A percentile compares a stretch with the other conserved stretches of the same genome.
phyloP scores from a whole-genome alignment of 2,329 filamentous ascomycete species.

The Claviceps paspali region DNA sequence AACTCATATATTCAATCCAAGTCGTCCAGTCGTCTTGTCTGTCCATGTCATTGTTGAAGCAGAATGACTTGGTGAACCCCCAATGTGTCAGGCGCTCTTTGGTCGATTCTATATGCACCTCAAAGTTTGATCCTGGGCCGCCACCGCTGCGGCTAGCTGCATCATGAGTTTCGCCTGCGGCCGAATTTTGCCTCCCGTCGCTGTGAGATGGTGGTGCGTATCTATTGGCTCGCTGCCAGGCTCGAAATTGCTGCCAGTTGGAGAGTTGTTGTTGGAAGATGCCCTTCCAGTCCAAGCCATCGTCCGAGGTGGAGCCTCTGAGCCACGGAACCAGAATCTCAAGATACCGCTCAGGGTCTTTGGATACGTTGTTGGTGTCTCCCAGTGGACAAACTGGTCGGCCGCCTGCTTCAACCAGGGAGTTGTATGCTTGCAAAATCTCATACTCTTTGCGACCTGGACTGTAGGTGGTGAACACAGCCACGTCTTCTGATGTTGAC shows the following conservation, averaged over 20 bases:
- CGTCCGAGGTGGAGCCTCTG: background rate
- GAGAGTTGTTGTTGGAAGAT: conserved; percentile 3
- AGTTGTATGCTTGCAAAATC: conserved; percentile 3
- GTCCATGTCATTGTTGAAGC: background rate
- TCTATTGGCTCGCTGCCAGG: conserved; percentile 4
- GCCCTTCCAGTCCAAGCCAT: conserved; percentile 3
- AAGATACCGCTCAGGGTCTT: background rate
- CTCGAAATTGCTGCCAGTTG: conserved; percentile 4
- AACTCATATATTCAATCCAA: conserved; percentile 5
- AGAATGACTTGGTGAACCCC: conserved; percentile 3
- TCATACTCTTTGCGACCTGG: conserved; percentile 6
- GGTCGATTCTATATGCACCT: background rate
- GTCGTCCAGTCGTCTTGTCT: conserved; percentile 5
- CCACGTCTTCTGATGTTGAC: background rate
- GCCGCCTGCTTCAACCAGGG: conserved; percentile 2
- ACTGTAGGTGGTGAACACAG: background rate
- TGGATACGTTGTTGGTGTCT: conserved; percentile 1
- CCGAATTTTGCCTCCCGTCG: background rate
- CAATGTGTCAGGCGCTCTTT: background rate
- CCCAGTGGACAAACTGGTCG: conserved; percentile 2
- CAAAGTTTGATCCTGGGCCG: background rate
- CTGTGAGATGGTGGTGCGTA: background rate
- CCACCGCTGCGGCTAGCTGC: too few species aligned
- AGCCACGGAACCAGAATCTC: conserved; percentile 3
- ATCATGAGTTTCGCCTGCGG: too few species aligned